These are phyloP conservation scores for Dictyostelium discoideum DNA, from an alignment of 78 protist genomes.

Conservation along the genomic window dicty_2.7 NC_007091.3:1727501-1728000, in stretches of 20 bases:
- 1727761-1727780: not conserved
- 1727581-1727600: conserved; percentile 26
- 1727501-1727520: too few relatives aligned
- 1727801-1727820: not conserved
- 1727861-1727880: conserved; percentile 8
- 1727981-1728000: conserved; percentile 16
- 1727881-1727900: not conserved
- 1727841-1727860: conserved; percentile 19
- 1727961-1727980: conserved; percentile 8
- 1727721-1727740: conserved; percentile 14
- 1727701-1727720: conserved; percentile 24
- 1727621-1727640: not conserved
- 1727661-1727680: conserved; percentile 26
- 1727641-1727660: conserved; percentile 22
- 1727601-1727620: not conserved
- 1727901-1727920: conserved; percentile 10
- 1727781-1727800: not conserved
- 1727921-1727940: not conserved
- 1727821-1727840: not conserved
- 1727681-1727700: conserved; percentile 17
- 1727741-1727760: not conserved
- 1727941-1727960: not conserved
- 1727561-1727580: conserved; percentile 7
- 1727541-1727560: conserved; percentile 8
- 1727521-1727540: conserved; percentile 11